Evolutionary conservation across 2,329 filamentous ascomycete genomes (phyloP), one percentile per base, ranked within the genome.

Genomic region (Scortechinia acanthostroma): DNA sequence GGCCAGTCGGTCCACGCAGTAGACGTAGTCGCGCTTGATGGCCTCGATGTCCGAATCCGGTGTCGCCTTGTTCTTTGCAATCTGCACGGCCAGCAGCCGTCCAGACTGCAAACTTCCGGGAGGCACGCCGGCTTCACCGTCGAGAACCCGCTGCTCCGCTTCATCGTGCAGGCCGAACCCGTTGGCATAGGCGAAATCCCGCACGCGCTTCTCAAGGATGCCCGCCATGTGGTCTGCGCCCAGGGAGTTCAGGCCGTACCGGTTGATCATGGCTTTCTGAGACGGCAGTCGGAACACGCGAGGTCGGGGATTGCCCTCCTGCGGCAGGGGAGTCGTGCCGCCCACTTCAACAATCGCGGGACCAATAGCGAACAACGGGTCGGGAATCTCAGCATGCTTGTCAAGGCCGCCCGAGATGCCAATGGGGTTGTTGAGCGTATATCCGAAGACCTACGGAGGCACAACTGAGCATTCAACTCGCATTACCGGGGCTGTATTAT

Each of bases 41-140:
- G 90, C 91, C 35, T 85, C 77, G 48, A 95, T 84, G 58, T 97
- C 88, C 42, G 74, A 73, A 58, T 94, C 91, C 17, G 89, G 81
- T 1, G 93, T 98, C 42, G 79, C 74, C 71, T 96, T 97, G 69
- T 97, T 97, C 80, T 98, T 98, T 44, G 91, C 91, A 35, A 97
- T 80, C 66, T 98, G 93, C 16, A 98, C 90, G 15, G 88, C 85
- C 49, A 98, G 73, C 47, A 96, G 68, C 48, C 85, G 80, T 14
- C 91, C 91, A 0, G 80, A 70, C 14, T 71, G 67, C 54, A 98
- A 69, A 63, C 86, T 88, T n/a, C 93, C 88, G 0, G 90, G 83
- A 1, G 89, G 88, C 1, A 95, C 88, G 28, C 66, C 78, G 56
- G 82, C 86, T 46, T 82, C 77, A 19, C 89, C 90, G 53, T 93